Percentiles rank a stretch among this genome's conserved stretches.
These are phyloP conservation scores for Candida qinlingensis DNA, from an alignment of 805 yeast species.

Conservation along the genomic window DNA sequence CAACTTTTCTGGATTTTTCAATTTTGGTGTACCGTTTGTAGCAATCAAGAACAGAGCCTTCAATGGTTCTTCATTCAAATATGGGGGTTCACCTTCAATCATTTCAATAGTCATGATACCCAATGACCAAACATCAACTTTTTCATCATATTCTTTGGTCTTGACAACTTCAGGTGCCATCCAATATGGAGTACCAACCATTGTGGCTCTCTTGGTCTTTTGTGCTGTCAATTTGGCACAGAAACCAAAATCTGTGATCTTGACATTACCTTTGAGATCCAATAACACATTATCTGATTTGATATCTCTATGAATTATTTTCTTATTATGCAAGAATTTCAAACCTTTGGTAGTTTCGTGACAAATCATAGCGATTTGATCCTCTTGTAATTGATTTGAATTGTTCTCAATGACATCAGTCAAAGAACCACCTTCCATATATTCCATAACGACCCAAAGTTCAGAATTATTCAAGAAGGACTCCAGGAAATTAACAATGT, in stretches of 20 bases:
- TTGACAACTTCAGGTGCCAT: constrained; percentile 99
- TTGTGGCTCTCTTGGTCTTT: constrained; percentile 87
- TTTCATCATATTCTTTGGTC: constrained; percentile 92
- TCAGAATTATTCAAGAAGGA: constrained; percentile 77
- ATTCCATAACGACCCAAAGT: constrained; percentile 99
- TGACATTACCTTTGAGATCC: constrained; percentile 78
- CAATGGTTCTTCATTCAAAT: constrained; percentile 91
- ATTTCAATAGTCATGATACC: constrained; percentile 98
- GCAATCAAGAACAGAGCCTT: constrained; percentile 92
- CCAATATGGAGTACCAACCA: constrained; percentile 99
- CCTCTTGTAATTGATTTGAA: constrained; percentile 62
- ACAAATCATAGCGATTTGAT: constrained; percentile 89
- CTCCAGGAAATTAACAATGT: constrained; percentile 91
- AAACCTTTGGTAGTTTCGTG: constrained; percentile 87
- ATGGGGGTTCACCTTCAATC: constrained; percentile 99
- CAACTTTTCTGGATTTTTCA: constrained; percentile 83
- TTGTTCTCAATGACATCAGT: constrained; percentile 95
- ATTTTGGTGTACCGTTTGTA: constrained; percentile 93
- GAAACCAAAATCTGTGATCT: constrained; percentile 95
- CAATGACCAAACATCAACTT: constrained; percentile 96
- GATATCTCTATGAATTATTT: constrained; percentile 94
- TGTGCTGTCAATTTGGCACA: constrained; percentile 89
- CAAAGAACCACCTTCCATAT: constrained; percentile 97
- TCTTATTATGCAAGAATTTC: constrained; percentile 85
- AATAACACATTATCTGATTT: constrained; percentile 91